These are phyloP conservation scores for Pharus latifolius DNA, from an alignment of 176 grass and related monocot genomes.

Conservation along the genomic window DNA sequence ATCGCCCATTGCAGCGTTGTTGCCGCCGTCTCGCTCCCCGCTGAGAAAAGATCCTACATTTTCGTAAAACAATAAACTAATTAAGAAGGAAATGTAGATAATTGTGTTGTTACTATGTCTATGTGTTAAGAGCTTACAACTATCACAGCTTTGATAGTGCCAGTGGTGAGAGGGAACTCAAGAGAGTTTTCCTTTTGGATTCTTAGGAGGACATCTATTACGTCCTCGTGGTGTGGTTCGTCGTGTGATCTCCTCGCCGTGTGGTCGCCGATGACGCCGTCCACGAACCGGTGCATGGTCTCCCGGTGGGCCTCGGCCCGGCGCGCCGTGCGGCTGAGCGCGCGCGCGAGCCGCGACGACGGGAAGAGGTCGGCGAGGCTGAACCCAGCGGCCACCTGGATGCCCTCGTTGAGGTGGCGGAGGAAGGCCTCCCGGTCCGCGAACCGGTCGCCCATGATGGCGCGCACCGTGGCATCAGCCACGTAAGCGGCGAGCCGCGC, in stretches of 20 bases:
- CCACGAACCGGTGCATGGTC: background rate
- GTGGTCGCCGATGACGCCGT: background rate
- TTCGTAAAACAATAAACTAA: no score
- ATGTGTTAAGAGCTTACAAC: background rate
- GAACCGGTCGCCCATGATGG: background rate
- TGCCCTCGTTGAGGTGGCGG: background rate
- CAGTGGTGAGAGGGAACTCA: background rate
- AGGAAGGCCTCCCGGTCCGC: background rate
- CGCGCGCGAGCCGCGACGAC: background rate
- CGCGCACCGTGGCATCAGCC: background rate
- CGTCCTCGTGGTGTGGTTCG: background rate
- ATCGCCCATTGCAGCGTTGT: slow-evolving; percentile 5
- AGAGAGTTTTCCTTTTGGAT: background rate
- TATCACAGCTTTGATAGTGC: background rate
- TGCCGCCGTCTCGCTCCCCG: background rate
- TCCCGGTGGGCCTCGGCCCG: background rate
- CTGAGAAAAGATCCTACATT: slow-evolving; percentile 1
- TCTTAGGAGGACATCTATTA: slow-evolving; percentile 11
- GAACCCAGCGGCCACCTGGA: background rate
- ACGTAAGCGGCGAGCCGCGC: background rate
- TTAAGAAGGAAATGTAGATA: background rate
- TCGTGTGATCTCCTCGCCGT: background rate
- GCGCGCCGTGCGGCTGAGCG: background rate
- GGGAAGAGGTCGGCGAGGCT: slow-evolving; percentile 7
- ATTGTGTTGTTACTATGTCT: no score